Evolutionary conservation across 176 grass and related monocot genomes (phyloP).

Genomic region (Eragrostis curvula): DNA sequence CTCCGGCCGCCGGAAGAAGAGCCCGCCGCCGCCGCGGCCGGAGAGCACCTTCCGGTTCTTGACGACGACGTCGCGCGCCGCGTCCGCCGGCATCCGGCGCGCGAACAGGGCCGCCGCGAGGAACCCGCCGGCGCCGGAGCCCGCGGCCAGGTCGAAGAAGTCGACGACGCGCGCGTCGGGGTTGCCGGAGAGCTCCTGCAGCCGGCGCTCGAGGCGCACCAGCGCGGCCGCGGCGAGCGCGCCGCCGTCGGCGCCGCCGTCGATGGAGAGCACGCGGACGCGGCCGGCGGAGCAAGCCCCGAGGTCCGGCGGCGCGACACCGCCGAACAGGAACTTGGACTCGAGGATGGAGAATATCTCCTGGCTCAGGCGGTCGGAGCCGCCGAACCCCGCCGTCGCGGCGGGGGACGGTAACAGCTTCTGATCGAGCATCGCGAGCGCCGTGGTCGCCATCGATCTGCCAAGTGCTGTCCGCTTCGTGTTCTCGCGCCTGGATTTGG

Average conservation of each 20-base stretch:
- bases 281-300: constrained; percentile 9
- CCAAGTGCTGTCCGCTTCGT: not conserved
- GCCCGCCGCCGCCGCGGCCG: not conserved
- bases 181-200: constrained; percentile 69
- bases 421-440: constrained; percentile 33
- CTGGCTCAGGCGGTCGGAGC: constrained; percentile 59
- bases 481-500: not conserved
- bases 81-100: constrained; percentile 59
- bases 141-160: constrained; percentile 73
- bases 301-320: not conserved
- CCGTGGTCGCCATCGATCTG: constrained; percentile 22
- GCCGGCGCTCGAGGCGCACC: constrained; percentile 48
- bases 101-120: constrained; percentile 68
- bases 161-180: constrained; percentile 40
- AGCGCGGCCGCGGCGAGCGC: constrained; percentile 60
- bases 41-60: constrained; percentile 52
- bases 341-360: constrained; percentile 93
- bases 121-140: constrained; percentile 69
- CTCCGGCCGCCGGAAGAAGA: constrained; percentile 25
- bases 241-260: constrained; percentile 46
- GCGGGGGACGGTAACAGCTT: constrained; percentile 11
- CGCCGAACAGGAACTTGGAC: constrained; percentile 72
- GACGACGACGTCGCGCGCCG: constrained; percentile 47
- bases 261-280: constrained; percentile 78
- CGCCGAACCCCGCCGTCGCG: not conserved